These are phyloP conservation scores for Thraustochytrium striatum DNA, from an alignment of 352 stramenopile genomes.

Conservation along the genomic window DNA sequence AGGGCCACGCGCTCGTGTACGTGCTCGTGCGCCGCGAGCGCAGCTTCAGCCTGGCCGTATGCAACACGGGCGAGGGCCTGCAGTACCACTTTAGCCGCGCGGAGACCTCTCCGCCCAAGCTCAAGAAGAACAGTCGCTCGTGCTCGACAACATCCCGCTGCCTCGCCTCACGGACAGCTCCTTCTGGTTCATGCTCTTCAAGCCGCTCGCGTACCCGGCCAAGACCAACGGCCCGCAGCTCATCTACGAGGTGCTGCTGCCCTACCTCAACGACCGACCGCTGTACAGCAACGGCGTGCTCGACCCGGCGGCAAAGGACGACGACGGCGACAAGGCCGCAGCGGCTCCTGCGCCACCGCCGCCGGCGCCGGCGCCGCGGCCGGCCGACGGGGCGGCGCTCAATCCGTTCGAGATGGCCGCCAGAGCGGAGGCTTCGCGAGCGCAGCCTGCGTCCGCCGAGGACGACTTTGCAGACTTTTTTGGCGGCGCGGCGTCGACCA, in stretches of 20 bases:
- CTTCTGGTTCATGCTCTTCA: conserved; percentile 60
- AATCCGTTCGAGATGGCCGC: not conserved
- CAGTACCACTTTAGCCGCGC: conserved; percentile 39
- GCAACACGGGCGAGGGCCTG: conserved; percentile 46
- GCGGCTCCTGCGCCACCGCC: too few relatives aligned
- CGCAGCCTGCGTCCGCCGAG: not conserved
- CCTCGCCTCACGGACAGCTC: conserved; percentile 54
- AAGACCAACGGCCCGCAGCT: conserved; percentile 49
- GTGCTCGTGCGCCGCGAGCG: not conserved
- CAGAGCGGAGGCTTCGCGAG: not conserved
- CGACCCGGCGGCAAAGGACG: conserved; percentile 22
- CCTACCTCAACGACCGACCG: conserved; percentile 58
- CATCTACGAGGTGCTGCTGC: conserved; percentile 60
- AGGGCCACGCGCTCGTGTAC: conserved; percentile 40
- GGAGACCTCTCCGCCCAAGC: conserved; percentile 19
- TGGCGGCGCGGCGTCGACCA: not conserved
- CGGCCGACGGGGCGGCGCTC: not conserved
- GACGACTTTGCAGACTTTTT: conserved; percentile 27
- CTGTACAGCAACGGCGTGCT: conserved; percentile 52
- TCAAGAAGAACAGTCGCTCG: conserved; percentile 31
- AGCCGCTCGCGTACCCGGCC: conserved; percentile 52
- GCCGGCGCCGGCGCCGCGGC: not conserved
- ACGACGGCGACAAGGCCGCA: too few relatives aligned
- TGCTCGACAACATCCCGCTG: conserved; percentile 52
- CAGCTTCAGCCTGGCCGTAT: conserved; percentile 38